Evolutionary conservation across 805 yeast genomes (phyloP), one percentile per base, ranked within the genome.

Genomic region (Starmerella geochares): DNA sequence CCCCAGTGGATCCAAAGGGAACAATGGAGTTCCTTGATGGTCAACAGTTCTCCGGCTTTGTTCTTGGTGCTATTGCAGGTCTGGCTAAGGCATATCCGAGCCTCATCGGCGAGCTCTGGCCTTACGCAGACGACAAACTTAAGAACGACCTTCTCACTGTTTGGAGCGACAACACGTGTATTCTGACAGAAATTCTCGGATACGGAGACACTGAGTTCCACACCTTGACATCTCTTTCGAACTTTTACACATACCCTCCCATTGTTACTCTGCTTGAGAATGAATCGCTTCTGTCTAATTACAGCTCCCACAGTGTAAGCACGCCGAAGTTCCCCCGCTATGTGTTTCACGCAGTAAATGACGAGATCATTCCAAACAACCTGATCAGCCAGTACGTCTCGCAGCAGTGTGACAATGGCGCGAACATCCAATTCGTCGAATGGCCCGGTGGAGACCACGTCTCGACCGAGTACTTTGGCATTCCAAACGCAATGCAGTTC

Each of bases 21-120:
- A 29, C 32, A 6, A 14, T 57, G 17, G 28, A 48, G n/a, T 37
- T n/a, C 5, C 50, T 53, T 29, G 56, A 59, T 43, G 21, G 21
- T 10, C 2, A 20, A 10, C 24, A 48, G 9, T 53, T 43, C 43
- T 51, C 61, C 7, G 64, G 63, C 11, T 60, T 56, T 40, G 48
- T 57, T 13, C 53, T 59, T 24, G 58, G 56, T 9, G 61, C 60
- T 1, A 19, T 59, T 21, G 39, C 48, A 20, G 64, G 64, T 14
- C 41, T 60, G 5, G 51, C 55, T 14, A 28, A 39, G 19, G 59
- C 55, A 29, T 58, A 60, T 37, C 58, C 60, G 2, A 53, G 45
- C 11, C 27, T 37, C 17, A 28, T 43, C 14, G 52, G 52, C 13
- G 36, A 28, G 1, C 11, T 40, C 10, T 46, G 47, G 50, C 42